Percentiles rank a stretch among this genome's conserved stretches.
phyloP scores from a whole-genome alignment of 805 yeast genomes.

The Pichia nakasei region DNA sequence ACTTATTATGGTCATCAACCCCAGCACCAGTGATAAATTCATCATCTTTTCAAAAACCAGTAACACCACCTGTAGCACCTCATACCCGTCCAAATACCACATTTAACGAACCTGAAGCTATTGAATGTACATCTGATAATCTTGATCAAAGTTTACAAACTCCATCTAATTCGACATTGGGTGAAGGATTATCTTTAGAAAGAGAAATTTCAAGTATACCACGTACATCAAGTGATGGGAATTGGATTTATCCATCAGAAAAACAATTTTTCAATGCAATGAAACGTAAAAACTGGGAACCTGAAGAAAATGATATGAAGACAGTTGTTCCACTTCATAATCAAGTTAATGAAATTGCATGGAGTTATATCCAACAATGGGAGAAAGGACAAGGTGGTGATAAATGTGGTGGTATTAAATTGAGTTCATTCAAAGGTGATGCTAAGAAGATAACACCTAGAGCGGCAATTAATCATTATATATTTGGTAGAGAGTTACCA shows the following conservation, averaged over 20 bases:
- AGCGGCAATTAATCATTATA: conserved; percentile 57
- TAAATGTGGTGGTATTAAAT: conserved; percentile 74
- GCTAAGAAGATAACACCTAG: conserved; percentile 79
- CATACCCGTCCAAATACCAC: conserved; percentile 3
- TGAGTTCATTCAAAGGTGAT: conserved; percentile 86
- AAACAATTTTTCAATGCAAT: conserved; percentile 92
- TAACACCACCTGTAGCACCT: neutral
- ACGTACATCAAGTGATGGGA: conserved; percentile 52
- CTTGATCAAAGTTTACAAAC: conserved; percentile 22
- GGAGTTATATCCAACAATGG: conserved; percentile 82
- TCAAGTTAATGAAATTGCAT: conserved; percentile 85
- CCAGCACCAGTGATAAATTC: no score
- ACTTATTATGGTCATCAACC: conserved; percentile 17
- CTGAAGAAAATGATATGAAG: conserved; percentile 73
- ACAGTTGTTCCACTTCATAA: conserved; percentile 92
- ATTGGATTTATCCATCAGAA: conserved; percentile 95
- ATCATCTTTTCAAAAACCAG: no score
- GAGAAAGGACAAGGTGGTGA: conserved; percentile 53
- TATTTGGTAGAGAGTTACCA: conserved; percentile 66
- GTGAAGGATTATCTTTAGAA: conserved; percentile 51
- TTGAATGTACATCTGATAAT: conserved; percentile 42
- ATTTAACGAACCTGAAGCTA: conserved; percentile 23
- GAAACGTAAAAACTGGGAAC: conserved; percentile 84
- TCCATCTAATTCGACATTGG: conserved; percentile 21
- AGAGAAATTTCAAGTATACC: conserved; percentile 80